Evolutionary conservation across 768 basidiomycete genomes (phyloP), one percentile per base, ranked within the genome.

Genomic region (Floccularia luteovirens): DNA sequence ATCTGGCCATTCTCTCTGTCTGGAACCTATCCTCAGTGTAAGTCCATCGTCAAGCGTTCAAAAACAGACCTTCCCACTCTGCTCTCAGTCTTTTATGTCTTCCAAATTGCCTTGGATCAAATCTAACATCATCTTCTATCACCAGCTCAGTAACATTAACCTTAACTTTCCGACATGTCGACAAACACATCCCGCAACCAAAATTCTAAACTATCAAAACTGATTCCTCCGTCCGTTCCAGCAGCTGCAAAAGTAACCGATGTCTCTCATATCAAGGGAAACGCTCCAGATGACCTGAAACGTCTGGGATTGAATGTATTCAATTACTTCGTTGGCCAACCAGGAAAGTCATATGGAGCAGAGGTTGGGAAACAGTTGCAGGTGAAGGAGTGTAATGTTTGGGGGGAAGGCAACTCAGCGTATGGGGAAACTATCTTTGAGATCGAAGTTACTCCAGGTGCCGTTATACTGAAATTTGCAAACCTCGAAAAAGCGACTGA

Each of bases 211-310:
- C n/a, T n/a, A n/a, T n/a, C n/a, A n/a, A 7, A 23, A 5, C 38
- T 16, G 21, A 21, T 28, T 19, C 25, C 38, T n/a, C 13, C 22
- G 5, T 39, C 38, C 5, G 10, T 39, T 4, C 22, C 11, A n/a
- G 17, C 19, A 5, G 22, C 7, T 4, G 19, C 22, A 32, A 28
- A 41, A 13, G 25, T 40, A 5, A 4, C 51, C 14, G 59, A 64
- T 21, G 53, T 57, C 21, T 55, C 59, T 3, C 33, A 51, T 13
- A 62, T 72, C 37, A 52, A 50, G 32, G 70, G 71, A 11, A 74
- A 72, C 44, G 52, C 66, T 21, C 51, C 62, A 6, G 57, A 58
- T 19, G 60, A 64, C 6, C 52, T 62, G 24, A 72, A 71, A 43
- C 56, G 56, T 22, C 44, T 56, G 1, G 55, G 57, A 33, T 45